Evolutionary conservation across 164 flowering plant species (phyloP), one percentile per base, ranked within the genome.

Genomic region (Tinospora cordifolia): DNA sequence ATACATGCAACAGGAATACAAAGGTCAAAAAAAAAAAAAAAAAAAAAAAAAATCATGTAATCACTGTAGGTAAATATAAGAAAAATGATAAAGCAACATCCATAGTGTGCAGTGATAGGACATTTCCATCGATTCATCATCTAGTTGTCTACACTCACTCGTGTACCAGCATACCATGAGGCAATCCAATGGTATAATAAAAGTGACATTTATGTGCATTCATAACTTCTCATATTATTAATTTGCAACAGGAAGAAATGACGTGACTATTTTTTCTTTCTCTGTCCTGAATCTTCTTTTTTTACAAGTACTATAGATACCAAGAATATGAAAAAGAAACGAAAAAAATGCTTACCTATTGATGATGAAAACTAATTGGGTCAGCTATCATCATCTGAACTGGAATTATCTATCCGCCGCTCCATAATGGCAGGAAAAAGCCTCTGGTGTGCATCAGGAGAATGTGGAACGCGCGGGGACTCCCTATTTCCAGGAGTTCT

Each of bases 391-490:
- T 84, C 86, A 78, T 84, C 89, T 26, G 88, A 80, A 70, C 87
- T 83, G 49, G 85, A 86, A 70, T 57, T 64, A 62, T 81, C 80
- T 63, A 75, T 76, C 30, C 85, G 73, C 30, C 83, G 75, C 25
- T 81, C 89, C 27, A 17, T 47, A 41, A 83, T 83, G 22, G 84
- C 88, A 36, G 91, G 95, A 76, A 87, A 89, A 10, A 87, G 81
- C 41, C 74, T 72, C 63, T 75, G 82, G 13, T 69, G 81, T 47
- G 66, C 62, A 63, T 79, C 78, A 58, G 87, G 66, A 26, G 86
- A 67, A 47, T 82, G 67, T 46, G 80, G 74, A 30, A 67, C 71
- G 8, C 78, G 26, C 11, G 84, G 67, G 60, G 54, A 68, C 40
- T 81, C 86, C 68, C 17, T 76, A 65, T 73, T 84, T 63, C 71